phyloP scores from a whole-genome alignment of 2,329 filamentous ascomycete genomes.

The Colletotrichum eleusines region DNA sequence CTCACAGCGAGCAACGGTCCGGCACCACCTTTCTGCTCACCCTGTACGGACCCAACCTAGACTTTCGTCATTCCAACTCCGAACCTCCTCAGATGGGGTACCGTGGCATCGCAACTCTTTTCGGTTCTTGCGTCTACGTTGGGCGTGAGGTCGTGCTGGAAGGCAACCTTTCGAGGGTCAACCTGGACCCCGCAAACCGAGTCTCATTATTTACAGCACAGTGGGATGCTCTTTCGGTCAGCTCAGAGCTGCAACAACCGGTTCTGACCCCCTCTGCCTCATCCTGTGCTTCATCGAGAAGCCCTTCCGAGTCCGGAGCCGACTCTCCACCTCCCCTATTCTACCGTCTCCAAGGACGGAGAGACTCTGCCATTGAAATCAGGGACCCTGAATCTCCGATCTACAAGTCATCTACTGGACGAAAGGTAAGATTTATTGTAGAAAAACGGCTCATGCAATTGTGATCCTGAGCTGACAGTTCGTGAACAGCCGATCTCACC shows the following conservation, averaged over 20 bases:
- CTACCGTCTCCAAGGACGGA: slow-evolving; percentile 34
- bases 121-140: slow-evolving; percentile 35
- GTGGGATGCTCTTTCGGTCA: slow-evolving; percentile 34
- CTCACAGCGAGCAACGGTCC: slow-evolving; percentile 40
- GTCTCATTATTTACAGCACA: slow-evolving; percentile 36
- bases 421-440: slow-evolving; percentile 11
- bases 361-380: slow-evolving; percentile 38
- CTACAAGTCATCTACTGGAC: slow-evolving; percentile 31
- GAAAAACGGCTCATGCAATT: background rate
- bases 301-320: slow-evolving; percentile 35
- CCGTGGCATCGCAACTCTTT: slow-evolving; percentile 35
- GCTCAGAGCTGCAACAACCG: slow-evolving; percentile 26
- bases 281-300: slow-evolving; percentile 36
- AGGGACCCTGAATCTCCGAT: slow-evolving; percentile 35
- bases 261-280: slow-evolving; percentile 33
- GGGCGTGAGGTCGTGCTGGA: slow-evolving; percentile 33
- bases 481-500: slow-evolving; percentile 23
- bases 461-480: slow-evolving; percentile 1
- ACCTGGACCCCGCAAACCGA: slow-evolving; percentile 21
- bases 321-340: slow-evolving; percentile 31
- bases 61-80: slow-evolving; percentile 21
- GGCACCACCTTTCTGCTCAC: slow-evolving; percentile 38
- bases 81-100: slow-evolving; percentile 29
- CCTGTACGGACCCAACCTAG: slow-evolving; percentile 33
- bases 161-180: slow-evolving; percentile 26